phyloP scores from a whole-genome alignment of 1,284 basidiomycete species.

The Tranzscheliella williamsii region DNA sequence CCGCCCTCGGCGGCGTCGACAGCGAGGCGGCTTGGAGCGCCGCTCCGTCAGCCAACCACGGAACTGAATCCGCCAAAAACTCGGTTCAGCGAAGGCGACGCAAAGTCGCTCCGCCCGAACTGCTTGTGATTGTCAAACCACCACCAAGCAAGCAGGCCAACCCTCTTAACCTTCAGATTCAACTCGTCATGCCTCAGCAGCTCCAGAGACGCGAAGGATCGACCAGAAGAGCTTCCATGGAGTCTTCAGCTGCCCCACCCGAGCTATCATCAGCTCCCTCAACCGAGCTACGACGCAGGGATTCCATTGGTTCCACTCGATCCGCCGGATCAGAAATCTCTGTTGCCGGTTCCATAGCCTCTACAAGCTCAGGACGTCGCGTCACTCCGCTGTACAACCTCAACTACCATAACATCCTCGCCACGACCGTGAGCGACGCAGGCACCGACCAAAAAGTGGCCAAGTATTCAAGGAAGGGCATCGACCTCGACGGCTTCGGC shows the following conservation, averaged over 20 bases:
- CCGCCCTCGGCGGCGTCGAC: slow-evolving; percentile 29
- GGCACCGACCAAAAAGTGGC: slow-evolving; percentile 94
- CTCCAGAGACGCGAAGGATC: slow-evolving; percentile 16
- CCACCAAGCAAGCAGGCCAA: slow-evolving; percentile 82
- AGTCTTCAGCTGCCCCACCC: slow-evolving; percentile 9
- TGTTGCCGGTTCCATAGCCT: slow-evolving; percentile 21
- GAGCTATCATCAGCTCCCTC: slow-evolving; percentile 5
- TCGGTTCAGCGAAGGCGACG: slow-evolving; percentile 15
- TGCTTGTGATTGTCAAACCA: slow-evolving; percentile 66
- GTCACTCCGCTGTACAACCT: slow-evolving; percentile 94
- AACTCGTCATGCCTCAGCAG: slow-evolving; percentile 69
- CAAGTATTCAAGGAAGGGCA: slow-evolving; percentile 79
- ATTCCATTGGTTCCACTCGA: slow-evolving; percentile 34
- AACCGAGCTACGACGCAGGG: slow-evolving; percentile 24
- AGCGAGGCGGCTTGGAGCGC: slow-evolving; percentile 33
- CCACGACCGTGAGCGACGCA: slow-evolving; percentile 85
- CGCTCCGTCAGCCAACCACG: neutral
- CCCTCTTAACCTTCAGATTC: slow-evolving; percentile 88
- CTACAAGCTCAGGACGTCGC: slow-evolving; percentile 64
- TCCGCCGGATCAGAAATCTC: slow-evolving; percentile 31
- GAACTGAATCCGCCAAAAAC: slow-evolving; percentile 8
- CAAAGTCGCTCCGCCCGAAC: slow-evolving; percentile 46
- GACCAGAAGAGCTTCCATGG: slow-evolving; percentile 15
- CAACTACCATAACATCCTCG: slow-evolving; percentile 87
- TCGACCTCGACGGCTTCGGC: slow-evolving; percentile 62